Conservation (phyloP, 164 flowering plant species). For the Echeveria elegans region DNA sequence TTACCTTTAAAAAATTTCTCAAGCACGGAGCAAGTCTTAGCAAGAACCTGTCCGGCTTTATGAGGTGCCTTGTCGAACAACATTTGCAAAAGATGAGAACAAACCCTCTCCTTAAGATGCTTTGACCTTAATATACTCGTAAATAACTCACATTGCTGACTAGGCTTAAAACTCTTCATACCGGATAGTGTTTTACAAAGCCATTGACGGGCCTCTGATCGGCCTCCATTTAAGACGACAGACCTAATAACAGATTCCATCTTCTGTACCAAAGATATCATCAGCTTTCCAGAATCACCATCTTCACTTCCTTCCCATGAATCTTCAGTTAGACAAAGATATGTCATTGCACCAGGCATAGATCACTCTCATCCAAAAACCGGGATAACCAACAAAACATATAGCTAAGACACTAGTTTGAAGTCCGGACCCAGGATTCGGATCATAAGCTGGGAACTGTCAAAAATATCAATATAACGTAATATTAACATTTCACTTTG, state of each 20-base stretch:
- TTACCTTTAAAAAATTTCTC: slow-evolving; percentile 70
- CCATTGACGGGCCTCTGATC: slow-evolving; percentile 86
- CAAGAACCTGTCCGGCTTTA: slow-evolving; percentile 42
- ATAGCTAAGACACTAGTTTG: background rate
- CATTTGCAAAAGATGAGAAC: slow-evolving; percentile 58
- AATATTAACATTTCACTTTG: no score
- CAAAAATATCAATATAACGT: no score
- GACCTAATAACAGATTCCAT: slow-evolving; percentile 55
- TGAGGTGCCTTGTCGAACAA: slow-evolving; percentile 62
- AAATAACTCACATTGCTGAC: slow-evolving; percentile 50
- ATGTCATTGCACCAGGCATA: slow-evolving; percentile 29
- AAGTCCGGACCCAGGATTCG: background rate
- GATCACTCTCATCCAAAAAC: background rate
- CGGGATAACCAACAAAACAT: background rate
- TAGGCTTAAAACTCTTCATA: slow-evolving; percentile 33
- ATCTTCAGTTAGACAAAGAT: slow-evolving; percentile 41
- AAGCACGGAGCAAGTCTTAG: slow-evolving; percentile 46
- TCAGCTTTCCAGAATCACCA: slow-evolving; percentile 19
- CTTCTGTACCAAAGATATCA: slow-evolving; percentile 31
- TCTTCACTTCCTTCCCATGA: slow-evolving; percentile 22
- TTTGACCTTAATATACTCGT: slow-evolving; percentile 42
- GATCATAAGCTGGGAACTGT: background rate
- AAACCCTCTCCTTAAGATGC: slow-evolving; percentile 29
- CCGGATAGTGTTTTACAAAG: slow-evolving; percentile 53
- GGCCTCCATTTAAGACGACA: slow-evolving; percentile 39